A percentile compares a stretch with the other conserved stretches of the same genome.
phyloP scores from a whole-genome alignment of 495 filamentous ascomycete genomes.

The Neurospora sp. region DNA sequence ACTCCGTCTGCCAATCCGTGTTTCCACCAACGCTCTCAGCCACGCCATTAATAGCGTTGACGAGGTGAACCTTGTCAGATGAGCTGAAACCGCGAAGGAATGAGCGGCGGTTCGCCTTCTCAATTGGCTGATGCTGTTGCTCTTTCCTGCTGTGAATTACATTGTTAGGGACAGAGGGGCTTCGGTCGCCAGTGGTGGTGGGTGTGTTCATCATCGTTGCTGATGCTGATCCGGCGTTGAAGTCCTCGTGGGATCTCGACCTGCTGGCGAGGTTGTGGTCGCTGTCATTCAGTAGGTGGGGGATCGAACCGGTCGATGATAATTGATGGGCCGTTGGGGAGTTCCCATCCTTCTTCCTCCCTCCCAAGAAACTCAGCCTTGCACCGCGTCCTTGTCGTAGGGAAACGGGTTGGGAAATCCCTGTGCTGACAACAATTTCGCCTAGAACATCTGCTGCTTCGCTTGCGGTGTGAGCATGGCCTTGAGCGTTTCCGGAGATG shows the following conservation, averaged over 20 bases:
- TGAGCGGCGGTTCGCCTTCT: slow-evolving; percentile 6
- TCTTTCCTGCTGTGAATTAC: neutral
- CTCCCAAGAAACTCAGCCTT: slow-evolving; percentile 38
- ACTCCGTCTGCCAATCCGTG: neutral
- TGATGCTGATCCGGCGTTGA: slow-evolving; percentile 11
- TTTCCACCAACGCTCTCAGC: neutral
- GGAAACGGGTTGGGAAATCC: slow-evolving; percentile 27
- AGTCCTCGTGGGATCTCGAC: slow-evolving; percentile 19
- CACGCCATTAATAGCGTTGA: neutral
- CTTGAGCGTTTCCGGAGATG: neutral
- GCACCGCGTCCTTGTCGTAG: slow-evolving; percentile 34
- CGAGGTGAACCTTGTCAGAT: neutral
- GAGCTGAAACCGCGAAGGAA: slow-evolving; percentile 8
- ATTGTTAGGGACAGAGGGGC: neutral
- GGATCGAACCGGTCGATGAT: slow-evolving; percentile 19
- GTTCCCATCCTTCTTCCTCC: slow-evolving; percentile 28
- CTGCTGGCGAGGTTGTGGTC: slow-evolving; percentile 15
- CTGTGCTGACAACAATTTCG: slow-evolving; percentile 11
- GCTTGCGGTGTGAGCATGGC: neutral
- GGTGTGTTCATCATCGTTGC: neutral
- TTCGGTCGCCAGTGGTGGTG: neutral
- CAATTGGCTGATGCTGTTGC: neutral
- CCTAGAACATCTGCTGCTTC: neutral
- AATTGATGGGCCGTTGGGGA: slow-evolving; percentile 3
- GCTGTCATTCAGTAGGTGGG: slow-evolving; percentile 13